Base-by-base conservation (phyloP, 73 alveolate species). In the Paramecium pentaurelia region DNA sequence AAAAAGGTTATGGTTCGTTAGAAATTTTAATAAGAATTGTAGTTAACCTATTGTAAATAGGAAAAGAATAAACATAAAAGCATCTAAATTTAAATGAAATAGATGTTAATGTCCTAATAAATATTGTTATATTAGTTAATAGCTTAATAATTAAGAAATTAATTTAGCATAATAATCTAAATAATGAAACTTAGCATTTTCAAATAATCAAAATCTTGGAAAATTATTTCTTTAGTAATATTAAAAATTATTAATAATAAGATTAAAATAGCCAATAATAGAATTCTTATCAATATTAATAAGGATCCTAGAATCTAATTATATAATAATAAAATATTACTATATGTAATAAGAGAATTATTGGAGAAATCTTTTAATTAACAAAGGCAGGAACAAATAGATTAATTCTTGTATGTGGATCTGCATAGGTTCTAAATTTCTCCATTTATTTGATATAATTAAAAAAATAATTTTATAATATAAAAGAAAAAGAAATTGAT, bases 401-500 rank as follows among this genome's bases (percentile, higher is more conserved):
- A 71, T 89, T 89, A 16, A 89, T 70, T 71, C 94, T 92, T 12
- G 94, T 89, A 11, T 71, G 75, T 12, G 84, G 27, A 89, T 89
- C 94, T 18, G 94, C 92, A 89, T 58, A 89, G 45, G 32, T 36
- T 89, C 94, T 70, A 89, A 45, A 89, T 89, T 89, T 89, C 25
- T 89, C 94, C 94, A 71, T 89, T 71, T 18, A 4, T 0, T 9
- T 6, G 22, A 47, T 9, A 9, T 86, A 36, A 37, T 37, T 75
- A n/a, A 38, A 22, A 22, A 34, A 32, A 75, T 75, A 12, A 10
- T 32, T 12, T 18, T 16, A 34, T 16, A 34, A 34, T 75, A 34
- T 75, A 34, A 37, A 34, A 34, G 38, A 75, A 75, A 34, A 32
- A 75, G 58, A 75, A 68, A 68, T 68, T 75, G 34, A 75, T 42